Evolutionary conservation across 805 yeast genomes (phyloP), one percentile per base, ranked within the genome.

Genomic region (Lachancea sp.): DNA sequence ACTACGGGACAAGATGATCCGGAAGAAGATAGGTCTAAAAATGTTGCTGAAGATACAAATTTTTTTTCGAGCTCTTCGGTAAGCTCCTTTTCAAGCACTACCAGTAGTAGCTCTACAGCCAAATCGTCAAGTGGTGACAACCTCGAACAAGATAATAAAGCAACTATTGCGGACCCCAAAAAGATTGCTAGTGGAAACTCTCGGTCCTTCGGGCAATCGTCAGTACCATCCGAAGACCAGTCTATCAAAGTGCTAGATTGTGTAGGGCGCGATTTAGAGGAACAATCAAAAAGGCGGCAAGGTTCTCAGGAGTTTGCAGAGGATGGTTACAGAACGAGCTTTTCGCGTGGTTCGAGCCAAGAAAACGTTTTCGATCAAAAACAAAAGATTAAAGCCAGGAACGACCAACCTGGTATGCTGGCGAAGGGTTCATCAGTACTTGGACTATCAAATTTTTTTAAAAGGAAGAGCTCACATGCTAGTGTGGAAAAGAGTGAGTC

Each of bases 361-460:
- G 39, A 36, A 16, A 36, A n/a, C 20, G 17, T 36, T 28, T 19
- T 21, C 6, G 31, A 25, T 5, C 36, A 19, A 25, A 18, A 32
- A 19, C n/a, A 23, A 13, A 15, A 8, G 8, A 13, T 13, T 6
- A 40, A 30, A 9, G 25, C 20, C 26, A 40, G 35, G 30, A 34
- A 30, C 12, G 30, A 29, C 22, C 18, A 20, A 29, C 16, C 40
- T 38, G 38, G 41, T 11, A 49, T 45, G 21, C 34, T 43, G 15
- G 37, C 41, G 16, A 54, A 47, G 36, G 39, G 40, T 8, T 36
- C 47, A 15, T 35, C 42, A 12, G 46, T 53, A 30, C 46, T 58
- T 11, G 60, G 60, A 3, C 41, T 58, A 17, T 56, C 56, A 6
- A 53, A 47, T 23, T 47, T 58, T 22, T 58, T 58, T 31, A 56